A percentile compares a stretch with the other conserved stretches of the same genome.
Conservation (phyloP, 768 basidiomycete species). For the Termitomyces sp. region DNA sequence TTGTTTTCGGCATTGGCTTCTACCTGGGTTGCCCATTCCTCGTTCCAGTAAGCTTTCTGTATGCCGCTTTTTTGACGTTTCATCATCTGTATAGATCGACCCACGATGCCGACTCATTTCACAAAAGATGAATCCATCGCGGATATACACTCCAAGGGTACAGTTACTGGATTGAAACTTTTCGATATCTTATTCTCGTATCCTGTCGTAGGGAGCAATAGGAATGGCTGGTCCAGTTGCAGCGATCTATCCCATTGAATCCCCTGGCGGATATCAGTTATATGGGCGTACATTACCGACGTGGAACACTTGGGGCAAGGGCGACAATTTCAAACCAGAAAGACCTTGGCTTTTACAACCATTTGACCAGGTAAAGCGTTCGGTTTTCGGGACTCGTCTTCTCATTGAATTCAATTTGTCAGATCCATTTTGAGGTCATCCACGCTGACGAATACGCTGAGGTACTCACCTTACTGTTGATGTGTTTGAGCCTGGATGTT, state of each 20-base stretch:
- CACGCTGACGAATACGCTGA: slow-evolving; percentile 42
- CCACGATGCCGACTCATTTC: slow-evolving; percentile 53
- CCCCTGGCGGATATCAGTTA: slow-evolving; percentile 35
- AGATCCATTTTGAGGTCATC: slow-evolving; percentile 49
- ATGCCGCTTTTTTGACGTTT: background rate
- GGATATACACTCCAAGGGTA: slow-evolving; percentile 59
- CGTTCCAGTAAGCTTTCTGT: slow-evolving; percentile 38
- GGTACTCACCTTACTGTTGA: slow-evolving; percentile 13
- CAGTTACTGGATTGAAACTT: background rate
- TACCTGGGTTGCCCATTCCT: slow-evolving; percentile 62
- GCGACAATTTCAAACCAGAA: slow-evolving; percentile 35
- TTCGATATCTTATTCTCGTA: background rate
- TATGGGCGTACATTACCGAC: slow-evolving; percentile 45
- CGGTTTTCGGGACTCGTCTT: background rate
- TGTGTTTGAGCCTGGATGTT: background rate
- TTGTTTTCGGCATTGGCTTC: slow-evolving; percentile 59
- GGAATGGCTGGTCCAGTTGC: slow-evolving; percentile 63
- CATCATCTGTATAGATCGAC: slow-evolving; percentile 31
- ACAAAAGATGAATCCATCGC: slow-evolving; percentile 73
- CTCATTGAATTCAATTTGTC: background rate
- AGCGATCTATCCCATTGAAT: slow-evolving; percentile 61
- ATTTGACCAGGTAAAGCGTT: background rate
- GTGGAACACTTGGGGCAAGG: slow-evolving; percentile 61
- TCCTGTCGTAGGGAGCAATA: slow-evolving; percentile 47
- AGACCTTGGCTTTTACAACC: slow-evolving; percentile 51